Percentiles rank a stretch among this genome's conserved stretches.
phyloP scores from a whole-genome alignment of 352 stramenopile species.

The Globisporangium carolinianum region DNA sequence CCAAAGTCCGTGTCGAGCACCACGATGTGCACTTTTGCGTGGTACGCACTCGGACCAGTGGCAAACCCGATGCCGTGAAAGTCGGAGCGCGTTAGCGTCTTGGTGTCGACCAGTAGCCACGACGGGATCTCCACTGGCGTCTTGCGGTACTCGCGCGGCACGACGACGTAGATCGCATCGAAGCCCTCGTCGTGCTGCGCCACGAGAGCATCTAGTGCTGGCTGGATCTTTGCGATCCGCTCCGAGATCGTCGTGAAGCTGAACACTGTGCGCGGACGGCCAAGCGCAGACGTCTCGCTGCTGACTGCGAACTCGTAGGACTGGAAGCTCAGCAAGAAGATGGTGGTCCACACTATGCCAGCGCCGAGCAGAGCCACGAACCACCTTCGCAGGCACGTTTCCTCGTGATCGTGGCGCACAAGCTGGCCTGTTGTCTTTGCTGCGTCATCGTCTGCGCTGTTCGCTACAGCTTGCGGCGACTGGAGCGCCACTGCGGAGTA shows the following conservation, averaged over 20 bases:
- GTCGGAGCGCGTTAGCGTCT: slow-evolving; percentile 13
- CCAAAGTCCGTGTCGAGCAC: slow-evolving; percentile 48
- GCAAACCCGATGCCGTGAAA: slow-evolving; percentile 31
- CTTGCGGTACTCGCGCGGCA: slow-evolving; percentile 31
- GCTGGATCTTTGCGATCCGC: slow-evolving; percentile 27
- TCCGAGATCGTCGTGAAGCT: slow-evolving; percentile 46
- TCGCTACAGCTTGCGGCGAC: background rate
- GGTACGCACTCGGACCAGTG: slow-evolving; percentile 24
- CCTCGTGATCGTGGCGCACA: background rate
- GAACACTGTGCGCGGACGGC: slow-evolving; percentile 37
- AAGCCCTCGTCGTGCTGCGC: slow-evolving; percentile 32
- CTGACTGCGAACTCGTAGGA: slow-evolving; percentile 17
- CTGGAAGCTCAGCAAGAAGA: slow-evolving; percentile 34
- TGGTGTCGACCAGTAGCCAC: slow-evolving; percentile 24
- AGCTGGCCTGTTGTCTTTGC: background rate
- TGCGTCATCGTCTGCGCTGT: background rate
- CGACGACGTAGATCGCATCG: slow-evolving; percentile 39
- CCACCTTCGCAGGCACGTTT: slow-evolving; percentile 12
- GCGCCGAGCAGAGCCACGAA: slow-evolving; percentile 23
- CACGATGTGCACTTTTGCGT: slow-evolving; percentile 26
- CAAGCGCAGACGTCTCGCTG: slow-evolving; percentile 14
- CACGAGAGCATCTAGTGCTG: slow-evolving; percentile 32
- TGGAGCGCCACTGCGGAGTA: background rate
- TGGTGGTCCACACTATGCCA: slow-evolving; percentile 23
- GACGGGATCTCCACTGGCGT: slow-evolving; percentile 28